phyloP scores from a whole-genome alignment of 2,329 filamentous ascomycete species.

The Nigrospora oryzae region DNA sequence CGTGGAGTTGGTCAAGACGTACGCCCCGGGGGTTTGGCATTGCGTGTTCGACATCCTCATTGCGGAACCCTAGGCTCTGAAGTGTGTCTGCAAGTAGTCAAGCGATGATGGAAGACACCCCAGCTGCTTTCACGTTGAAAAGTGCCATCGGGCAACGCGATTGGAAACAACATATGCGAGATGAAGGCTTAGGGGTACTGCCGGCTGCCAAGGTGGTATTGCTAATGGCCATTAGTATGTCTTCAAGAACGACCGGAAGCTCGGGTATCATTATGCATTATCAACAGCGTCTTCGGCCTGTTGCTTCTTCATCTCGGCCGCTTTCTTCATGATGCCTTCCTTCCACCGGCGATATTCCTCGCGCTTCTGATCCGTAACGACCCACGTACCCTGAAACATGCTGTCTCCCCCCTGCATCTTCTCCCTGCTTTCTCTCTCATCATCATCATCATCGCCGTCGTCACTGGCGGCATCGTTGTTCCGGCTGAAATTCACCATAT shows the following conservation, averaged over 20 bases:
- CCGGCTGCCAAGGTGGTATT: no score
- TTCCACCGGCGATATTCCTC: conserved; percentile 60
- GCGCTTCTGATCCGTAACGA: conserved; percentile 54
- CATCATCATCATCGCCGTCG: conserved; percentile 21
- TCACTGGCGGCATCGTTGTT: conserved; percentile 20
- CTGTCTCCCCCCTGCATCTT: conserved; percentile 47
- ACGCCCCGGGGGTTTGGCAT: conserved; percentile 61
- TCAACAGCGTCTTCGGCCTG: conserved; percentile 11
- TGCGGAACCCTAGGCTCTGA: no score
- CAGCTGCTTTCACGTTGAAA: no score
- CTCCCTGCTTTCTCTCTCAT: conserved; percentile 28
- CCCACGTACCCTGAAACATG: conserved; percentile 69
- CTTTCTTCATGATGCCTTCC: conserved; percentile 44
- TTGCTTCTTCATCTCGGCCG: conserved; percentile 36
- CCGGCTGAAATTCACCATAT: conserved; percentile 33
- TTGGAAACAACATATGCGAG: no score
- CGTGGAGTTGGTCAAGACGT: conserved; percentile 60
- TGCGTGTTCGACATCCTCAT: conserved; percentile 50
- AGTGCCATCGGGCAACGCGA: no score
- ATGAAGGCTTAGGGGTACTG: no score
- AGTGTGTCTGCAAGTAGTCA: no score
- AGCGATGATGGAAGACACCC: no score
- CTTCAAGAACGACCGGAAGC: no score
- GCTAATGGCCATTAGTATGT: no score
- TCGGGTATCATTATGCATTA: conserved; percentile 1